Conservation (phyloP, 2,329 filamentous ascomycete genomes). For the Colletotrichum filicis region DNA sequence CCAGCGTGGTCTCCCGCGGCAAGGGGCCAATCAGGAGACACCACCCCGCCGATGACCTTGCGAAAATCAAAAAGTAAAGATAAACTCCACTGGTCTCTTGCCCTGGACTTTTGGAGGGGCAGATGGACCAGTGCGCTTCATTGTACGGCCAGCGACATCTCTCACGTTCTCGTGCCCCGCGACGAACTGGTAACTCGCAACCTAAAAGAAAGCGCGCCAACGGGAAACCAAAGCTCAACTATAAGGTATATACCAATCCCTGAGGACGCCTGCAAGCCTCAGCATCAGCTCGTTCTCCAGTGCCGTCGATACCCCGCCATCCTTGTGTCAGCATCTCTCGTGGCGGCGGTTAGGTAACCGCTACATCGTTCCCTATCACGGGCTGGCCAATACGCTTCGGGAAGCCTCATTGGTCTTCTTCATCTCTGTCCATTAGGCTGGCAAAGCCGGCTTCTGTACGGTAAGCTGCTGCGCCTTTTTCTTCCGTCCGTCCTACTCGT, state of each 20-base stretch:
- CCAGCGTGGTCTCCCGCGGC: neutral
- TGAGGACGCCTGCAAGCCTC: neutral
- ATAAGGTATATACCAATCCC: neutral
- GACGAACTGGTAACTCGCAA: conserved; percentile 11
- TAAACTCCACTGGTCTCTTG: conserved; percentile 26
- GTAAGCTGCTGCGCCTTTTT: conserved; percentile 19
- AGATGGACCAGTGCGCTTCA: conserved; percentile 14
- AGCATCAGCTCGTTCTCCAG: neutral
- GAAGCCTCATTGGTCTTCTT: conserved; percentile 24
- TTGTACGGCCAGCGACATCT: conserved; percentile 10
- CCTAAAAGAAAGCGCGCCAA: neutral
- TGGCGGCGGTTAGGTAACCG: conserved; percentile 10
- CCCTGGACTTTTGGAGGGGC: conserved; percentile 32
- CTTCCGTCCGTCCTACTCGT: neutral
- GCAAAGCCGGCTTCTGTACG: neutral
- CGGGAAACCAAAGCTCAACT: neutral
- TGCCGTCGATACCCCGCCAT: neutral
- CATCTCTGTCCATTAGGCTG: conserved; percentile 14
- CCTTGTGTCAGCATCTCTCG: neutral
- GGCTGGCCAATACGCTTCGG: neutral
- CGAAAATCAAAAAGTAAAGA: conserved; percentile 13
- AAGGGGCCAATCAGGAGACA: conserved; percentile 19
- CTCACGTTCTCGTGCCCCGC: conserved; percentile 18
- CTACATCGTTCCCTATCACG: conserved; percentile 23
- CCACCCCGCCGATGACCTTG: neutral